phyloP scores from a whole-genome alignment of 2,329 filamentous ascomycete species.

The Aspergillus amoenus region DNA sequence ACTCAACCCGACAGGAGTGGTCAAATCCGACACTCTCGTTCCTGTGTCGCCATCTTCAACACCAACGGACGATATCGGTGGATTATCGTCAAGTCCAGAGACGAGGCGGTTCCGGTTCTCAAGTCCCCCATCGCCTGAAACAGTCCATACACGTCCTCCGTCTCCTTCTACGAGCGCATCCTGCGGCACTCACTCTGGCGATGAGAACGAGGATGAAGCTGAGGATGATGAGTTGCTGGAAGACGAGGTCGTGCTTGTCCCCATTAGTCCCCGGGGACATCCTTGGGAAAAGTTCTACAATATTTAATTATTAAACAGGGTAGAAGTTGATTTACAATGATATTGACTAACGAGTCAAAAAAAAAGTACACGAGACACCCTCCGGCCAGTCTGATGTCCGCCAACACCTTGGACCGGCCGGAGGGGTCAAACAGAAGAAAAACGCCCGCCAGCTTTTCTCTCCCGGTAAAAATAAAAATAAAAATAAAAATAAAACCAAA shows the following conservation, averaged over 20 bases:
- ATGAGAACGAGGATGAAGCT: not conserved
- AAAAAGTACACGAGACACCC: not conserved
- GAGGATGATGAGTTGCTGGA: not conserved
- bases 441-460: not conserved
- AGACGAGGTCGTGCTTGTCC: conserved; percentile 11
- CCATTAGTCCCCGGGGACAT: not conserved
- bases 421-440: not conserved
- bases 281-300: not conserved
- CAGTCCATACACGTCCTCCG: not conserved
- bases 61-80: not conserved
- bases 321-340: not conserved
- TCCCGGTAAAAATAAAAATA: too few relatives aligned
- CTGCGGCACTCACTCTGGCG: not conserved
- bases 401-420: not conserved
- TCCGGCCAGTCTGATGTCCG: not conserved
- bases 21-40: not conserved
- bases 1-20: not conserved
- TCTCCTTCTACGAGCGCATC: not conserved
- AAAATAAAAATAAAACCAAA: too few relatives aligned
- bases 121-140: not conserved
- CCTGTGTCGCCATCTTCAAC: not conserved
- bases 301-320: not conserved
- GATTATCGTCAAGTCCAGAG: not conserved
- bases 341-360: not conserved
- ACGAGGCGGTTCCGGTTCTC: not conserved